Conservation (phyloP, 2,329 filamentous ascomycete species). For the Fulvia fulva region DNA sequence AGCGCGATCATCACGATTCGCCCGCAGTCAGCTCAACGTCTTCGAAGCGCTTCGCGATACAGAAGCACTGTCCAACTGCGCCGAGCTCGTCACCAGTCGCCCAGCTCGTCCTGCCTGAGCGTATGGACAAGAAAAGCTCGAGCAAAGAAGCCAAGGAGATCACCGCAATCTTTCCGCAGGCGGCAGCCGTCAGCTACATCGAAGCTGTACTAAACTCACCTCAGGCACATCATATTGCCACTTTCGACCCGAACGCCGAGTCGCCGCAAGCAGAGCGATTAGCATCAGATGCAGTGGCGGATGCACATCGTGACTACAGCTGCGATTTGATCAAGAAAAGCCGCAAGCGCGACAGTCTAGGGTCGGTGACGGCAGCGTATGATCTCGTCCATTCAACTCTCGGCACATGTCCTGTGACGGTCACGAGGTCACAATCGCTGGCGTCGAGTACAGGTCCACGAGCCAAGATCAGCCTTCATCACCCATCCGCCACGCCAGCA, state of each 20-base stretch:
- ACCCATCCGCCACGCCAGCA: constrained; percentile 38
- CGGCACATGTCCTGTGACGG: constrained; percentile 41
- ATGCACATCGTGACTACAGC: constrained; percentile 64
- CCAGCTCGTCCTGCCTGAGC: constrained; percentile 23
- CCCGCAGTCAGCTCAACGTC: neutral
- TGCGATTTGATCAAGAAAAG: constrained; percentile 65
- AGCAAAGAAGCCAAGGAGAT: constrained; percentile 4
- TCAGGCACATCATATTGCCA: constrained; percentile 51
- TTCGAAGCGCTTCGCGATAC: constrained; percentile 22
- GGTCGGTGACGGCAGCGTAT: constrained; percentile 37
- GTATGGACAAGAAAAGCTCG: neutral
- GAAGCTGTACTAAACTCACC: constrained; percentile 45
- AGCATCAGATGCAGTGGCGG: constrained; percentile 56
- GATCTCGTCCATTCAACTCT: constrained; percentile 44
- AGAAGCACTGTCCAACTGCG: constrained; percentile 23
- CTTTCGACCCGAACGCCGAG: constrained; percentile 64
- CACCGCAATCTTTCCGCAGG: constrained; percentile 44
- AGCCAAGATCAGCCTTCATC: constrained; percentile 35
- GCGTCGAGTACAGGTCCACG: constrained; percentile 13
- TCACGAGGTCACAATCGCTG: constrained; percentile 34
- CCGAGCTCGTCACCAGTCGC: constrained; percentile 21
- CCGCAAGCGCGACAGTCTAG: constrained; percentile 27
- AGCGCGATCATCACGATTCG: constrained; percentile 7
- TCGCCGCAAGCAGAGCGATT: constrained; percentile 60
- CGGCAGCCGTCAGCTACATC: constrained; percentile 45